These are phyloP conservation scores for Suillus weaverae DNA, from an alignment of 768 basidiomycete genomes.

Conservation along the genomic window DNA sequence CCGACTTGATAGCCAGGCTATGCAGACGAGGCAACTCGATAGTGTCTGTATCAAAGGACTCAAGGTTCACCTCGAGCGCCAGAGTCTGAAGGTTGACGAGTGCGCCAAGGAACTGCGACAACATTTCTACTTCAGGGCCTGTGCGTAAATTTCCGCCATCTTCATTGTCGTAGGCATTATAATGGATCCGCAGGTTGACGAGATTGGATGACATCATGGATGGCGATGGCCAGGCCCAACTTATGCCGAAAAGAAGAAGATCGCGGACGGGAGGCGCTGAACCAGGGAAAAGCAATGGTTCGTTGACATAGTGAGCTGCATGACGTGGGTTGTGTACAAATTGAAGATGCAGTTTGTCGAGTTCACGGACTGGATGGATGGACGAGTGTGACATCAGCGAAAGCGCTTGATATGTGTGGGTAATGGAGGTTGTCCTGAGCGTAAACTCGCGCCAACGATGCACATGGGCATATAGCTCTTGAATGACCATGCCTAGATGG, in stretches of 20 bases:
- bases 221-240: neutral
- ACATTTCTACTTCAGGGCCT: neutral
- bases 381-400: neutral
- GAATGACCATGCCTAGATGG: neutral
- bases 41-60: neutral
- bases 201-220: constrained; percentile 6
- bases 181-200: constrained; percentile 8
- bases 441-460: neutral
- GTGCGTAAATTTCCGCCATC: neutral
- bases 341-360: neutral
- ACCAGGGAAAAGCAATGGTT: neutral
- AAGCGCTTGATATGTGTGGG: neutral
- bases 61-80: neutral
- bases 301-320: neutral
- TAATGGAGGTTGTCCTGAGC: neutral
- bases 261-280: neutral
- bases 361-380: neutral
- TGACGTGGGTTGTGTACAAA: neutral
- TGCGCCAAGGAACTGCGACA: neutral
- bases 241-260: neutral
- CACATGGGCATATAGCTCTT: neutral
- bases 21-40: neutral
- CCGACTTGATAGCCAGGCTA: neutral
- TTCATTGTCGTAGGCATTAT: constrained; percentile 7
- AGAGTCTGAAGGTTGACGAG: neutral